These are phyloP conservation scores for Verbena officinalis DNA, from an alignment of 257 asterid species.

Conservation along the genomic window DNA sequence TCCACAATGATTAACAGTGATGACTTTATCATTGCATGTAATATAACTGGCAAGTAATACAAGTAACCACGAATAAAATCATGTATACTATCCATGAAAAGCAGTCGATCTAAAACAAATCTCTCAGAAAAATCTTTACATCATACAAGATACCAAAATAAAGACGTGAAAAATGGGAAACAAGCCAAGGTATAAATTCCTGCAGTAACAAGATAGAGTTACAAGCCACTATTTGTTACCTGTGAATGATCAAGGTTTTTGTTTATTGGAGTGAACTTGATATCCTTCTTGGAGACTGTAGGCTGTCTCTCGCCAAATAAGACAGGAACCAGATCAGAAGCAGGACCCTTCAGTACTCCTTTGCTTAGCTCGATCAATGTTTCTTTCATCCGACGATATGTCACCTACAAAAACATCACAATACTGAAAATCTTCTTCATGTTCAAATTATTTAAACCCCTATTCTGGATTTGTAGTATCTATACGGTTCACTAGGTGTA, in stretches of 20 bases:
- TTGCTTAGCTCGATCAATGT: conserved; percentile 82
- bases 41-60: conserved; percentile 16
- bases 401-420: conserved; percentile 59
- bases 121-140: background rate
- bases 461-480: conserved; percentile 1
- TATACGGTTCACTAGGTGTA: background rate
- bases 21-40: conserved; percentile 3
- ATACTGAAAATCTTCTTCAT: conserved; percentile 14
- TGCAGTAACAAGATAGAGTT: background rate
- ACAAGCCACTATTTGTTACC: conserved; percentile 43
- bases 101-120: conserved; percentile 4
- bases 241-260: conserved; percentile 86
- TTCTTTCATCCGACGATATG: conserved; percentile 92
- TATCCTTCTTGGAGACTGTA: conserved; percentile 63
- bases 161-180: background rate
- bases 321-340: conserved; percentile 90
- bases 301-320: conserved; percentile 90
- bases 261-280: conserved; percentile 68
- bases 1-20: background rate
- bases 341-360: conserved; percentile 92
- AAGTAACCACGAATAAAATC: conserved; percentile 9
- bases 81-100: background rate
- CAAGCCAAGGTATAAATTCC: background rate
- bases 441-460: conserved; percentile 13
- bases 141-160: background rate